Evolutionary conservation across 305 asterid genomes (phyloP).

Genomic region (Caryopteris hybrid): DNA sequence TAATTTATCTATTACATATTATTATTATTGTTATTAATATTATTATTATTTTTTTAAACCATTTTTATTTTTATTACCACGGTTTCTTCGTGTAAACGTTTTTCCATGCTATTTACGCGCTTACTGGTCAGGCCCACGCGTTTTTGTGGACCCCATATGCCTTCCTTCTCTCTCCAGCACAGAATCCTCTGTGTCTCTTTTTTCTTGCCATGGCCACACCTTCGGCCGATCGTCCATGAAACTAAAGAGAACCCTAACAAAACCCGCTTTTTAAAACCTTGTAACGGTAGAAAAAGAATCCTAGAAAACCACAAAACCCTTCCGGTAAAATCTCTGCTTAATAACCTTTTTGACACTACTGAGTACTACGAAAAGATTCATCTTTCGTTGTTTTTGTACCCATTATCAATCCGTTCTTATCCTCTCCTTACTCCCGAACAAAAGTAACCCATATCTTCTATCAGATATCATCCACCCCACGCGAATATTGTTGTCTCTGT

Average conservation of each 20-base stretch:
- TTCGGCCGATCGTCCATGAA: conserved; percentile 6
- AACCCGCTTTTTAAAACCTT: not conserved
- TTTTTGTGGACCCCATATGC: conserved; percentile 12
- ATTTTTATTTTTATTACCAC: no score
- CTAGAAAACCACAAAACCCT: not conserved
- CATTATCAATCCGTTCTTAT: conserved; percentile 21
- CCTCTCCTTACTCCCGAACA: conserved; percentile 20
- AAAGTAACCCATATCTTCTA: conserved; percentile 18
- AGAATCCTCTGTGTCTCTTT: not conserved
- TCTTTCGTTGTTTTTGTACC: not conserved
- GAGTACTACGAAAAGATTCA: not conserved
- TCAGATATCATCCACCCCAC: conserved; percentile 5
- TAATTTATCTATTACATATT: no score
- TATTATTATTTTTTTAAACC: no score
- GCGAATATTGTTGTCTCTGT: not conserved
- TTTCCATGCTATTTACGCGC: conserved; percentile 24
- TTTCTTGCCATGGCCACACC: not conserved
- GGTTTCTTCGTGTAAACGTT: not conserved
- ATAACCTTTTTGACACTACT: conserved; percentile 13
- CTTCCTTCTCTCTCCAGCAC: not conserved
- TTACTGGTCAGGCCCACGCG: conserved; percentile 25
- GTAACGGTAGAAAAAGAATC: not conserved
- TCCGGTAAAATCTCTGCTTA: not conserved
- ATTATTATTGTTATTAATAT: no score
- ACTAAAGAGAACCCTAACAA: not conserved